A percentile compares a stretch with the other conserved stretches of the same genome.
Evolutionary conservation across 176 grass and related monocot species (phyloP).

Genomic region (Hordeum marinum): DNA sequence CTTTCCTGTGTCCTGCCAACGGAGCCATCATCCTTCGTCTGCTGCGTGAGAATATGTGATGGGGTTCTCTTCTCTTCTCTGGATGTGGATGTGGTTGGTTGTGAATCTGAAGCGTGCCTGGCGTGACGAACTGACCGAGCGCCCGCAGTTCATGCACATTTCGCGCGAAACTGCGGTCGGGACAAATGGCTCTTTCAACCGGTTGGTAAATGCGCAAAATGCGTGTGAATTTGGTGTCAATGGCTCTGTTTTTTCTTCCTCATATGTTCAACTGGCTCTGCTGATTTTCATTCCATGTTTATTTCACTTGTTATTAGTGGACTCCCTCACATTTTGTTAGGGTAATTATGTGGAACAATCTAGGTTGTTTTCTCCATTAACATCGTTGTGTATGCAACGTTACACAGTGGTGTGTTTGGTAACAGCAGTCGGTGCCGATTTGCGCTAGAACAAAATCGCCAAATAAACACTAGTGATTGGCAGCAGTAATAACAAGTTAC

Average conservation of each 20-base stretch:
- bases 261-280: background rate
- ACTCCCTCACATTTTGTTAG: too few relatives aligned
- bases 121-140: background rate
- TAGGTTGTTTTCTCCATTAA: too few relatives aligned
- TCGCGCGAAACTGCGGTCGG: background rate
- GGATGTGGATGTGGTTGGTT: background rate
- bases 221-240: background rate
- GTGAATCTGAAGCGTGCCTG: slow-evolving; percentile 12
- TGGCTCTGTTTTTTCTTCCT: background rate
- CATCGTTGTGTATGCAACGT: background rate
- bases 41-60: background rate
- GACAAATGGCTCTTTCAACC: background rate
- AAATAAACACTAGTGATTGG: background rate
- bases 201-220: background rate
- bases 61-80: background rate
- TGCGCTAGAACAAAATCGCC: too few relatives aligned
- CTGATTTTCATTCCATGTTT: background rate
- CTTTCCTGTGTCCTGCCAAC: slow-evolving; percentile 14
- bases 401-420: too few relatives aligned
- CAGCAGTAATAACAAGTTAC: background rate
- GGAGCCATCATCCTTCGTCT: background rate
- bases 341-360: too few relatives aligned
- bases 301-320: background rate
- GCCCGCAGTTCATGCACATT: background rate
- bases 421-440: too few relatives aligned